Percentiles rank a stretch among this genome's conserved stretches.
Conservation (phyloP, 106 monocot genomes). For the Triglochin maritima region DNA sequence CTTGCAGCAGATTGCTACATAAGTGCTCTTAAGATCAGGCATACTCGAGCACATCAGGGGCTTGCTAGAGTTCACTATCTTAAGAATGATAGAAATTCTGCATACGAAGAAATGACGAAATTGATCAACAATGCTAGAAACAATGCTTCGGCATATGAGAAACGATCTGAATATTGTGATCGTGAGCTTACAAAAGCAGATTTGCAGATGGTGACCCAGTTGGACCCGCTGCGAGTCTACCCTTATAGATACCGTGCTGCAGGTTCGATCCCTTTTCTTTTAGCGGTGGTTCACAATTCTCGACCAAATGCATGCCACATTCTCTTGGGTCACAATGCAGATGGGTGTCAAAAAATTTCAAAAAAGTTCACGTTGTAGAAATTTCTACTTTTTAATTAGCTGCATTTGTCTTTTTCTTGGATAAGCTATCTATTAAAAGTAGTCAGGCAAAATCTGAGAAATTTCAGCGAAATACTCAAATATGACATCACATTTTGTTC, state of each 20-base stretch:
- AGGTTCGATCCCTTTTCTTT: conserved; percentile 32
- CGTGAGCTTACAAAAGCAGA: conserved; percentile 71
- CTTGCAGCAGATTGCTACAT: conserved; percentile 87
- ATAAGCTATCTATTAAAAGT: too few species aligned
- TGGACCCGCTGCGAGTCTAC: conserved; percentile 90
- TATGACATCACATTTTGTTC: too few species aligned
- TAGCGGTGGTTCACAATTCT: not conserved
- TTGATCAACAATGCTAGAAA: conserved; percentile 79
- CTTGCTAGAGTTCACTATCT: conserved; percentile 93
- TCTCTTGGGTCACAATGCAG: too few species aligned
- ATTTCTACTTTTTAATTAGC: too few species aligned
- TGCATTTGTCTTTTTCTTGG: too few species aligned
- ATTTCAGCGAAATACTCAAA: too few species aligned
- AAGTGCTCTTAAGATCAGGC: conserved; percentile 82
- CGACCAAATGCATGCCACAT: too few species aligned
- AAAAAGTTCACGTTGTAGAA: too few species aligned
- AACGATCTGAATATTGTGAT: conserved; percentile 91
- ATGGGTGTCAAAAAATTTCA: too few species aligned
- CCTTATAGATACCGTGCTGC: conserved; percentile 98
- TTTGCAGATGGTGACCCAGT: conserved; percentile 76
- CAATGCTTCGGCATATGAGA: conserved; percentile 98
- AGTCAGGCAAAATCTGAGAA: too few species aligned
- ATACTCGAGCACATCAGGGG: conserved; percentile 96
- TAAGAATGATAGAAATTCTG: conserved; percentile 58
- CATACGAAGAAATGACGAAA: conserved; percentile 93